Evolutionary conservation across 345 rosid species (phyloP).

Genomic region (Eucalyptus cladocalyx): DNA sequence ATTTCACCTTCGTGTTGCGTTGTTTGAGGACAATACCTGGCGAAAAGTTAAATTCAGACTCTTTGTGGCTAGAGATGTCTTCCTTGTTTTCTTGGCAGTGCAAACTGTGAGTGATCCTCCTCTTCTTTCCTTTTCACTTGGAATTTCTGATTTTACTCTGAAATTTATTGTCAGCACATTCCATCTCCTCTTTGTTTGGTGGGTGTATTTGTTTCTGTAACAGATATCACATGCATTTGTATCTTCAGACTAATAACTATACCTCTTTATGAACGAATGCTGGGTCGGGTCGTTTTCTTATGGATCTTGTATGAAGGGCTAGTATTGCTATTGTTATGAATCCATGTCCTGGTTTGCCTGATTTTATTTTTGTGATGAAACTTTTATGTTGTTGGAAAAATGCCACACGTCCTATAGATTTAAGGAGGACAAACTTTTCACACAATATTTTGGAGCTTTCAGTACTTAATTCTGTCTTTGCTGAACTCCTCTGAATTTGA

Average conservation of each 20-base stretch:
- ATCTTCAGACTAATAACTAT: not conserved
- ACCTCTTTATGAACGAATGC: not conserved
- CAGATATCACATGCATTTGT: not conserved
- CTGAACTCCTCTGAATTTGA: not conserved
- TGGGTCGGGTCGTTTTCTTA: not conserved
- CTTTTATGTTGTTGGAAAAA: not conserved
- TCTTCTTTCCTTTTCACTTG: not conserved
- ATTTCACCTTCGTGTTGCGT: slow-evolving; percentile 62
- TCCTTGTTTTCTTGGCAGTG: slow-evolving; percentile 80
- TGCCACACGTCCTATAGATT: not conserved
- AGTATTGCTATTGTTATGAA: not conserved
- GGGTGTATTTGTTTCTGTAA: not conserved
- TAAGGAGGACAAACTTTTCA: not conserved
- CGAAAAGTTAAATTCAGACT: slow-evolving; percentile 83
- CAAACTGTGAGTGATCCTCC: slow-evolving; percentile 40
- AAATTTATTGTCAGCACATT: not conserved
- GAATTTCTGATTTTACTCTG: not conserved
- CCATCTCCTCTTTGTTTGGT: not conserved
- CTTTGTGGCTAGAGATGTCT: slow-evolving; percentile 90
- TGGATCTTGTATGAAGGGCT: not conserved
- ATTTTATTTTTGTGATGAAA: not conserved
- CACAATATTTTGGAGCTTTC: not conserved
- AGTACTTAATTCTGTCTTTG: not conserved
- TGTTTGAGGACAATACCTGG: slow-evolving; percentile 81
- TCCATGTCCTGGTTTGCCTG: not conserved